A percentile compares a stretch with the other conserved stretches of the same genome.
Evolutionary conservation across 345 rosid species (phyloP).

Genomic region (Salix dunnii): DNA sequence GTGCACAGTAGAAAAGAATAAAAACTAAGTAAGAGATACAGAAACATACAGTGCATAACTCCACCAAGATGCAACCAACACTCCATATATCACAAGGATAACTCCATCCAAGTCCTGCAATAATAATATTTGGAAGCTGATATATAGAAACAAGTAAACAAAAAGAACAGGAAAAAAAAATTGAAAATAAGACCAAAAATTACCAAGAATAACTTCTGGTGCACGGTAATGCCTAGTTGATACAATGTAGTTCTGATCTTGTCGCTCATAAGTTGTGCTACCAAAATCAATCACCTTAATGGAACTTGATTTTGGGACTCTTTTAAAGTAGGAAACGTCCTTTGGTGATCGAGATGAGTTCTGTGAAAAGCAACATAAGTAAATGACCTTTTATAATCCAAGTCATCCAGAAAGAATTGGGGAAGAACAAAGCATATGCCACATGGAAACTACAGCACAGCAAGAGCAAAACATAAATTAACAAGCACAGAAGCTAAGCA

Average conservation of each 20-base stretch:
- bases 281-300: slow-evolving; percentile 36
- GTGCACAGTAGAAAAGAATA: neutral
- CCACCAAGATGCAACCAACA: slow-evolving; percentile 77
- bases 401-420: neutral
- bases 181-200: neutral
- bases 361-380: slow-evolving; percentile 32
- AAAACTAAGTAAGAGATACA: neutral
- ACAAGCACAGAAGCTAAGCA: neutral
- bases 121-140: neutral
- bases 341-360: slow-evolving; percentile 51
- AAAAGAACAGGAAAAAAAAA: too few relatives aligned
- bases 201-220: slow-evolving; percentile 82
- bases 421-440: slow-evolving; percentile 1
- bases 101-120: slow-evolving; percentile 81
- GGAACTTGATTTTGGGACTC: slow-evolving; percentile 58
- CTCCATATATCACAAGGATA: slow-evolving; percentile 95
- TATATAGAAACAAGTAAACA: neutral
- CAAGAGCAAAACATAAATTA: neutral
- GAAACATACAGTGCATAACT: slow-evolving; percentile 72
- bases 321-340: slow-evolving; percentile 53
- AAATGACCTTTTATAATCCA: neutral
- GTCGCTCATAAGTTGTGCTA: slow-evolving; percentile 30
- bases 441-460: neutral
- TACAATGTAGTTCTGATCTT: slow-evolving; percentile 27
- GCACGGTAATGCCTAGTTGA: slow-evolving; percentile 36